These are phyloP conservation scores for Termitomyces sp. DNA, from an alignment of 768 basidiomycete species.

Conservation along the genomic window DNA sequence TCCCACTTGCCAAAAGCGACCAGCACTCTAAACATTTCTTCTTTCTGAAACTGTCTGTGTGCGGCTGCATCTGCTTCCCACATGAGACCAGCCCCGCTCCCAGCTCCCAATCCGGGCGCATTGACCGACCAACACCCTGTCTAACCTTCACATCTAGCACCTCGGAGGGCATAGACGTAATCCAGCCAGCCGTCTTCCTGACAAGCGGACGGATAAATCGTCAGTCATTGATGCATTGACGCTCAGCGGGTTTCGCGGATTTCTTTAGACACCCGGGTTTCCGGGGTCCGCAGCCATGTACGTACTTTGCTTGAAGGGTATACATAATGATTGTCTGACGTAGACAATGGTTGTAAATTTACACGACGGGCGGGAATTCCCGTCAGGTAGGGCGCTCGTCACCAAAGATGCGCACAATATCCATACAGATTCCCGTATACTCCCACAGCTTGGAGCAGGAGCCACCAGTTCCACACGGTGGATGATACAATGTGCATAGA, in stretches of 20 bases:
- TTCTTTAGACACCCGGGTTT: neutral
- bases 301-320: constrained; percentile 3
- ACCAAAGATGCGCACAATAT: neutral
- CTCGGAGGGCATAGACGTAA: neutral
- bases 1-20: neutral
- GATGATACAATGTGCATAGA: neutral
- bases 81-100: neutral
- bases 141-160: too few species aligned
- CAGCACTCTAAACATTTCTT: neutral
- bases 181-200: neutral
- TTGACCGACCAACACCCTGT: neutral
- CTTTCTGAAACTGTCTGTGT: neutral
- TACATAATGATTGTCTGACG: constrained; percentile 9
- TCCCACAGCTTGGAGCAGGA: neutral
- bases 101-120: neutral
- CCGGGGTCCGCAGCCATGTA: constrained; percentile 4
- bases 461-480: neutral
- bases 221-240: neutral
- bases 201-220: neutral
- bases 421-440: neutral
- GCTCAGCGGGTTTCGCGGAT: neutral
- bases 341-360: constrained; percentile 1
- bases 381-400: neutral
- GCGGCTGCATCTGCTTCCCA: neutral
- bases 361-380: neutral